Percentiles rank a stretch among this genome's conserved stretches.
Evolutionary conservation across 2,329 filamentous ascomycete species (phyloP).

Genomic region (Penicillium sp.): DNA sequence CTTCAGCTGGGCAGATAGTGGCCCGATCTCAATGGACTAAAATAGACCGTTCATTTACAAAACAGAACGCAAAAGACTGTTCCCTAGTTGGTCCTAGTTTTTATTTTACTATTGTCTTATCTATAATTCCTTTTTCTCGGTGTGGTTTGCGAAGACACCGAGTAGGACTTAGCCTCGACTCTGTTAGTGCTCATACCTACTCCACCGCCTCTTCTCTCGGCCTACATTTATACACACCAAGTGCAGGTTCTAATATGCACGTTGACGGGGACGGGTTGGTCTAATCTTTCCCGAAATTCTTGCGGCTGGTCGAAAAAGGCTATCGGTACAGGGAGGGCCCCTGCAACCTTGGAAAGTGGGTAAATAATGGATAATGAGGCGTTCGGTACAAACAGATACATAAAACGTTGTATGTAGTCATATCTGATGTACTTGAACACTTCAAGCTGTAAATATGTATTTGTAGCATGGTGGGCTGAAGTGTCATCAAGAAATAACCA

Average conservation of each 20-base stretch:
- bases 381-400: not conserved
- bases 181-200: not conserved
- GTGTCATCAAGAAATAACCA: no score
- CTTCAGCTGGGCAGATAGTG: not conserved
- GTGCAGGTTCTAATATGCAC: not conserved
- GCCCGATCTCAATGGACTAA: not conserved
- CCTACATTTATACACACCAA: not conserved
- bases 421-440: no score
- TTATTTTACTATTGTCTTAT: not conserved
- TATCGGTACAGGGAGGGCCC: slow-evolving; percentile 13
- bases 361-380: not conserved
- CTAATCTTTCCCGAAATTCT: slow-evolving; percentile 17
- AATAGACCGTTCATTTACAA: not conserved
- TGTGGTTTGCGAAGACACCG: not conserved
- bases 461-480: no score
- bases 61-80: not conserved
- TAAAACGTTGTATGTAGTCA: no score
- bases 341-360: slow-evolving; percentile 6
- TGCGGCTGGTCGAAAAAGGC: slow-evolving; percentile 13
- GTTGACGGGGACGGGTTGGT: slow-evolving; percentile 5
- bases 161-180: not conserved
- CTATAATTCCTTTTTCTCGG: not conserved
- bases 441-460: no score
- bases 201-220: slow-evolving; percentile 17
- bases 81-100: not conserved